phyloP scores from a whole-genome alignment of 2,329 filamentous ascomycete genomes.

The Monosporascus sp. region DNA sequence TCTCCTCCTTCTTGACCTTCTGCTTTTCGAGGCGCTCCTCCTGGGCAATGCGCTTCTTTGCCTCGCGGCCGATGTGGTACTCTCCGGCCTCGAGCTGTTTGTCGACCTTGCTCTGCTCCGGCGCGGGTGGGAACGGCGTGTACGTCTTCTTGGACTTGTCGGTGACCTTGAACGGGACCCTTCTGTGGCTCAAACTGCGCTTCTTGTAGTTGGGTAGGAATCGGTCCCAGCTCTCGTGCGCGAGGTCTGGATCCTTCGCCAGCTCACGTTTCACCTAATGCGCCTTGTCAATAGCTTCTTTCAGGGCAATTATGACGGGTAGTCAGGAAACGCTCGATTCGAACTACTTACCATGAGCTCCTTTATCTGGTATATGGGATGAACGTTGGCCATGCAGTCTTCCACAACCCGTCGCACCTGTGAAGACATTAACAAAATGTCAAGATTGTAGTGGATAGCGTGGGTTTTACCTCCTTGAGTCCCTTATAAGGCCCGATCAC shows the following conservation, averaged over 20 bases:
- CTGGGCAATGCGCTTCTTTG: slow-evolving; percentile 77
- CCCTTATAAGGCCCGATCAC: slow-evolving; percentile 91
- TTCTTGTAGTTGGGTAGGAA: slow-evolving; percentile 98
- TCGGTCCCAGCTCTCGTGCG: slow-evolving; percentile 87
- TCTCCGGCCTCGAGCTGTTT: slow-evolving; percentile 96
- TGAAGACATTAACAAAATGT: background rate
- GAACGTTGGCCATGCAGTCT: slow-evolving; percentile 95
- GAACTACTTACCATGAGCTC: slow-evolving; percentile 72
- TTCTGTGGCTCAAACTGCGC: slow-evolving; percentile 78
- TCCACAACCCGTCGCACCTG: slow-evolving; percentile 74
- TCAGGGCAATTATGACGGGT: too few relatives aligned
- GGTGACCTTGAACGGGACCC: slow-evolving; percentile 75
- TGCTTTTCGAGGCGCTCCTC: slow-evolving; percentile 81
- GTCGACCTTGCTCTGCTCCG: slow-evolving; percentile 99
- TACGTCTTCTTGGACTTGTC: slow-evolving; percentile 94
- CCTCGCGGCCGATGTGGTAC: slow-evolving; percentile 91
- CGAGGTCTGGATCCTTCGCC: slow-evolving; percentile 81
- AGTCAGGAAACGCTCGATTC: slow-evolving; percentile 46
- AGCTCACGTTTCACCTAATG: slow-evolving; percentile 79
- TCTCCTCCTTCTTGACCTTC: slow-evolving; percentile 81
- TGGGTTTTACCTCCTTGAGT: slow-evolving; percentile 63
- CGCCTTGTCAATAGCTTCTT: slow-evolving; percentile 36
- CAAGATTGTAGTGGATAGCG: background rate
- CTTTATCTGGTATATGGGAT: slow-evolving; percentile 78
- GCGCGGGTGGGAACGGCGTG: slow-evolving; percentile 93